phyloP scores from a whole-genome alignment of 2,329 filamentous ascomycete genomes.

The Ampelomyces quisqualis region DNA sequence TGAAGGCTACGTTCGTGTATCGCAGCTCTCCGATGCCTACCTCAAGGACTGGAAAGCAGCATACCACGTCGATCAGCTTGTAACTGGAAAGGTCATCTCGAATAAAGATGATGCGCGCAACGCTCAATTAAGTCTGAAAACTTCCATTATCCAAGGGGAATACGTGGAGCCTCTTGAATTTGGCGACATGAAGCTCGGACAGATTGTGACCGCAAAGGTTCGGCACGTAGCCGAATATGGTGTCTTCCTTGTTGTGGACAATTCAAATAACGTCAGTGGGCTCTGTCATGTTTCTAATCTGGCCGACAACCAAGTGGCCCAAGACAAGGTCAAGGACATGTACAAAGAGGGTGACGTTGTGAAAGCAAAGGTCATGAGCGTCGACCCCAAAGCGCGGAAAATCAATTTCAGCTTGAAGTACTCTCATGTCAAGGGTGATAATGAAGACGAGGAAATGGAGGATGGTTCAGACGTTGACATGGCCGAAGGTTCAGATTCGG shows the following conservation, averaged over 20 bases:
- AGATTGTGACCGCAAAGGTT: conserved; percentile 84
- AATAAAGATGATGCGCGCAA: conserved; percentile 69
- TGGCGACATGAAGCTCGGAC: conserved; percentile 74
- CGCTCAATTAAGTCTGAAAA: conserved; percentile 83
- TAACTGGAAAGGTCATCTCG: conserved; percentile 78
- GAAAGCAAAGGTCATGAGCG: conserved; percentile 81
- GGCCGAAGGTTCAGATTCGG: conserved; percentile 43
- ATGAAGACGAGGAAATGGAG: conserved; percentile 43
- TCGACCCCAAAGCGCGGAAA: conserved; percentile 72
- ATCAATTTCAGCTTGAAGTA: conserved; percentile 92
- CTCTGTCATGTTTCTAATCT: conserved; percentile 91
- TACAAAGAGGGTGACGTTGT: conserved; percentile 91
- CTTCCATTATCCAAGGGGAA: conserved; percentile 76
- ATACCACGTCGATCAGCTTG: conserved; percentile 85
- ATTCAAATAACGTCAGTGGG: conserved; percentile 84
- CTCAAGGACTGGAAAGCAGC: conserved; percentile 94
- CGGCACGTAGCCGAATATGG: conserved; percentile 94
- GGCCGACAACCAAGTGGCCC: conserved; percentile 76
- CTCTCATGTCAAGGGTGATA: conserved; percentile 72
- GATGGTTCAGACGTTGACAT: conserved; percentile 37
- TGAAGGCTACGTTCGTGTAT: conserved; percentile 79
- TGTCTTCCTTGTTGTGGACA: conserved; percentile 88
- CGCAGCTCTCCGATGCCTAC: conserved; percentile 85
- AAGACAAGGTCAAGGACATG: conserved; percentile 85
- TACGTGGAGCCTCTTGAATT: conserved; percentile 74